Evolutionary conservation across 78 protist genomes (phyloP).

Genomic region (Diacronema lutheri): DNA sequence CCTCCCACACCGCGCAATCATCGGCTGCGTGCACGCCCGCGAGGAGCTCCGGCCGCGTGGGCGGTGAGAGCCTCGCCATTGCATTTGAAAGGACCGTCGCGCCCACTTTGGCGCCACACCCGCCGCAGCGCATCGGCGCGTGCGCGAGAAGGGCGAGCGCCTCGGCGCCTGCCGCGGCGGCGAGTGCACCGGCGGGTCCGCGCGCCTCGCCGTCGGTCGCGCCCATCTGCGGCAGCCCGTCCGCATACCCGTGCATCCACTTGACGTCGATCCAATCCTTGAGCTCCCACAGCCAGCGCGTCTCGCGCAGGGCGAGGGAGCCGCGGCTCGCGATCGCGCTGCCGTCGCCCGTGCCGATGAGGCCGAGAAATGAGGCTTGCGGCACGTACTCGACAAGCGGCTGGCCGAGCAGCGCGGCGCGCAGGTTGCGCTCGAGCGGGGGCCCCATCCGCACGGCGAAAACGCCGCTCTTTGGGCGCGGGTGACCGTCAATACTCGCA

Average conservation of each 20-base stretch:
- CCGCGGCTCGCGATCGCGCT: slow-evolving; percentile 11
- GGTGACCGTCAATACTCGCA: not conserved
- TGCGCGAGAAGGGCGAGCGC: slow-evolving; percentile 23
- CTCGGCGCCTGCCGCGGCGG: slow-evolving; percentile 13
- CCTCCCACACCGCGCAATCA: slow-evolving; percentile 34
- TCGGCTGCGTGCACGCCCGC: slow-evolving; percentile 37
- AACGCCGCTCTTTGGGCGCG: slow-evolving; percentile 46
- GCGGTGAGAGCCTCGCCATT: not conserved
- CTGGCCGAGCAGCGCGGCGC: not conserved
- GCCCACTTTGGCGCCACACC: slow-evolving; percentile 44
- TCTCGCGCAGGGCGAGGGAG: not conserved
- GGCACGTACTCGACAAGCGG: slow-evolving; percentile 6
- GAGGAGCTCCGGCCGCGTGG: not conserved
- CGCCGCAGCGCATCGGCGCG: slow-evolving; percentile 26
- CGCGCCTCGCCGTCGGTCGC: not conserved
- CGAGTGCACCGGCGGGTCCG: not conserved
- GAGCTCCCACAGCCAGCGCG: slow-evolving; percentile 27
- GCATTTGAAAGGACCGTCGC: slow-evolving; percentile 21
- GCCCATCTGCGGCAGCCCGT: not conserved
- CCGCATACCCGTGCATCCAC: slow-evolving; percentile 26
- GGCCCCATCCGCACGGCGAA: slow-evolving; percentile 43
- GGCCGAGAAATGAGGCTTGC: slow-evolving; percentile 21
- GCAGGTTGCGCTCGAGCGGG: slow-evolving; percentile 1
- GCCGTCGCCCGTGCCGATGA: slow-evolving; percentile 36
- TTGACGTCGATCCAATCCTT: slow-evolving; percentile 46